Conservation (phyloP, 148 eudicot species). For the Euryodendron excelsum region DNA sequence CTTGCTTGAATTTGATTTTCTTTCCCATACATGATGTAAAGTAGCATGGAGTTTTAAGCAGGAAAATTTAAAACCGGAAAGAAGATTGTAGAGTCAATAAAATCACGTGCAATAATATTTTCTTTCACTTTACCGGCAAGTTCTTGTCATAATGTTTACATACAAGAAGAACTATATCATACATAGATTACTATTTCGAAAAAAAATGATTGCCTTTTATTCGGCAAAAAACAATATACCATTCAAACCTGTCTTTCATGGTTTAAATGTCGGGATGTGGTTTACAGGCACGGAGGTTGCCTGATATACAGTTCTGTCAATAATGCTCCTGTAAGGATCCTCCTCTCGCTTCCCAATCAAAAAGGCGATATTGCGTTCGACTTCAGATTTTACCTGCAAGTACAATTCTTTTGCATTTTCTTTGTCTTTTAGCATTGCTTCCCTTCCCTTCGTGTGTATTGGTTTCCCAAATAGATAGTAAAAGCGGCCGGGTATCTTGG, state of each 20-base stretch:
- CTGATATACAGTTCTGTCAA: conserved; percentile 54
- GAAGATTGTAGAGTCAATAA: no score
- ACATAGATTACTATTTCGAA: neutral
- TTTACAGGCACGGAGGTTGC: conserved; percentile 30
- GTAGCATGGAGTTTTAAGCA: no score
- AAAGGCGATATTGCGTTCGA: conserved; percentile 48
- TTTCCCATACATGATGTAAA: no score
- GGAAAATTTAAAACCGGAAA: no score
- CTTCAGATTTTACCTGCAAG: conserved; percentile 52
- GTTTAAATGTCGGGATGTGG: conserved; percentile 62
- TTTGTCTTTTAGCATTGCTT: conserved; percentile 47
- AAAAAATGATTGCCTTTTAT: neutral
- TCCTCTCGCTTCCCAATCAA: conserved; percentile 65
- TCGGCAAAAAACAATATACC: neutral
- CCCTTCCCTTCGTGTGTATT: conserved; percentile 59
- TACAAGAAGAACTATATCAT: no score
- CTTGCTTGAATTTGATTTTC: no score
- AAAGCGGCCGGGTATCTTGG: conserved; percentile 79
- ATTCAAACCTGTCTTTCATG: conserved; percentile 21
- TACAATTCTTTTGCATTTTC: conserved; percentile 58
- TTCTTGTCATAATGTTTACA: neutral
- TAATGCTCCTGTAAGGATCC: conserved; percentile 72
- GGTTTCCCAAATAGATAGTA: conserved; percentile 80
- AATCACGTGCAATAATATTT: no score
- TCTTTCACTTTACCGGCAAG: no score